Conservation (phyloP, 2,329 filamentous ascomycete species). For the Claviceps pusilla region DNA sequence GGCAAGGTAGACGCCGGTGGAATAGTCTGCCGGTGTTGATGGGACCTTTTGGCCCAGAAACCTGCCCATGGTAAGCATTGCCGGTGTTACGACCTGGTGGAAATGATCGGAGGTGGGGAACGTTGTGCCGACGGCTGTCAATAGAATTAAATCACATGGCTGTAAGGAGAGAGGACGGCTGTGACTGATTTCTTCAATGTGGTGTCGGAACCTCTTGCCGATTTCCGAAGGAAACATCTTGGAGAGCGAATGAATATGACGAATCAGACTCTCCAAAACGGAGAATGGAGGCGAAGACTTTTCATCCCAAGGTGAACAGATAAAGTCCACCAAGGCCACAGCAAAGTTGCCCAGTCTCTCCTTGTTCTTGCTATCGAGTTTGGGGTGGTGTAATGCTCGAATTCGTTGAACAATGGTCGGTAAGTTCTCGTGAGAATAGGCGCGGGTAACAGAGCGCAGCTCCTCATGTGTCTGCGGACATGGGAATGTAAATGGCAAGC, state of each 20-base stretch:
- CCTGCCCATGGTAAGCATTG: slow-evolving; percentile 67
- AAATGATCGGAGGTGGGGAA: slow-evolving; percentile 97
- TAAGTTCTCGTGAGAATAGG: slow-evolving; percentile 48
- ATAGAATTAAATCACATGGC: slow-evolving; percentile 61
- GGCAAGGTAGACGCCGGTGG: slow-evolving; percentile 62
- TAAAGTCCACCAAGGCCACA: slow-evolving; percentile 47
- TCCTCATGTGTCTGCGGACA: slow-evolving; percentile 70
- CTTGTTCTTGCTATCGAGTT: slow-evolving; percentile 74
- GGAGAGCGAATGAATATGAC: slow-evolving; percentile 84
- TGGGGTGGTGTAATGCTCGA: slow-evolving; percentile 80
- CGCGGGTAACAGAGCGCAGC: slow-evolving; percentile 50
- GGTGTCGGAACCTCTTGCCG: slow-evolving; percentile 59
- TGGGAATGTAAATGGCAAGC: slow-evolving; percentile 68
- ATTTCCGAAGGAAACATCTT: slow-evolving; percentile 72
- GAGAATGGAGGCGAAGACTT: slow-evolving; percentile 41
- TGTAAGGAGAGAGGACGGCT: slow-evolving; percentile 36
- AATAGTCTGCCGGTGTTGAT: slow-evolving; percentile 48
- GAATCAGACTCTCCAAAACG: slow-evolving; percentile 63
- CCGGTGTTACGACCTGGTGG: slow-evolving; percentile 84
- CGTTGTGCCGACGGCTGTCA: slow-evolving; percentile 69
- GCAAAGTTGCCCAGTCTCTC: slow-evolving; percentile 58
- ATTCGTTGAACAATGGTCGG: slow-evolving; percentile 78
- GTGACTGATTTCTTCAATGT: slow-evolving; percentile 43
- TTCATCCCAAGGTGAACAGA: slow-evolving; percentile 32
- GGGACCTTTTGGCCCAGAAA: slow-evolving; percentile 70